Base-by-base conservation (phyloP, 306 rosid species). In the Acacia confusa region DNA sequence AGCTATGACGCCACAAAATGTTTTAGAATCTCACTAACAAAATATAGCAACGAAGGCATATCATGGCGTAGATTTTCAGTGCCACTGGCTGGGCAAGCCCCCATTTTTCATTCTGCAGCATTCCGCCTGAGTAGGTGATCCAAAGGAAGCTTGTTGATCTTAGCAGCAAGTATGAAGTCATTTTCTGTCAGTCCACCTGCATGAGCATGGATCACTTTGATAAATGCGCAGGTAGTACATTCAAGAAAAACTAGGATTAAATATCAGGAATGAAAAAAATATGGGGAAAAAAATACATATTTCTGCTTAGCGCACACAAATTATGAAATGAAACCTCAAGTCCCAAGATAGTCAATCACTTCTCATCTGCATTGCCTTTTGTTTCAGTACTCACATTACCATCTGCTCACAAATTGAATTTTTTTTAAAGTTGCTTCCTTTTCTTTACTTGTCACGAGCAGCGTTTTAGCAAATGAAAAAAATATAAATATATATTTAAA, bases 161-260 rank as follows among this genome's bases (percentile, higher is more conserved):
- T 94, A 36, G 97, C 88, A 82, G 98, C 98, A 50, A 94, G 96
- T 75, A 94, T 94, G 90, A 94, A 94, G 86, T 92, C 98, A 71
- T 94, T 94, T 86, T 91, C 93, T 6, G 97, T 94, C 86, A 94
- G 85, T 44, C 98, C 98, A 77, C 94, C 98, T 94, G 87, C 90
- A 83, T 52, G 81, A 75, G 75, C 76, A 78, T 52, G 34, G 36
- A 60, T 78, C 53, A 68, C 65, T 78, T 81, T 43, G 25, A 68
- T 44, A 24, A 70, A 41, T 78, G 72, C 13, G 19, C 60, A 43
- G 36, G 52, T 17, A 34, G n/a, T 32, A 65, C 69, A 58, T 12
- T 55, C 19, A 19, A 58, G 24, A 72, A 45, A 72, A 72, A 34
- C 34, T 25, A 65, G 36, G 28, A 60, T 61, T n/a, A 17, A 32